Conservation (phyloP, 352 stramenopile genomes). For the Globisporangium yorkense region DNA sequence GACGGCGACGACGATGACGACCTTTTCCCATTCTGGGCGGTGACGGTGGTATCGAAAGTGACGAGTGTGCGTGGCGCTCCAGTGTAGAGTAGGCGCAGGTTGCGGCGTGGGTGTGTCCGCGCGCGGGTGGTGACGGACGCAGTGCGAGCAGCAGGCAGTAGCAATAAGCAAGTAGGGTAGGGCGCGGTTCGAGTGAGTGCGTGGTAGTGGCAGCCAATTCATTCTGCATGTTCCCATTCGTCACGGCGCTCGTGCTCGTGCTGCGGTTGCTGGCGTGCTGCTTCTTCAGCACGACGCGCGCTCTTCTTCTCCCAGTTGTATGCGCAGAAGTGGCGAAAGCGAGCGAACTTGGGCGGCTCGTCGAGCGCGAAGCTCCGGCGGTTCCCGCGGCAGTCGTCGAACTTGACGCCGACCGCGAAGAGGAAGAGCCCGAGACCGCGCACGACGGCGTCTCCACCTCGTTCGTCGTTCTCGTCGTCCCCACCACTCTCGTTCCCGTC, state of each 20-base stretch:
- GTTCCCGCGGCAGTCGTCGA: slow-evolving; percentile 27
- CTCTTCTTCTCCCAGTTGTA: slow-evolving; percentile 30
- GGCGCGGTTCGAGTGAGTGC: slow-evolving; percentile 1
- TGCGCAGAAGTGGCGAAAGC: slow-evolving; percentile 54
- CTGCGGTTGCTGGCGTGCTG: neutral
- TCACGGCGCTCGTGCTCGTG: neutral
- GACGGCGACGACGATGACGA: neutral
- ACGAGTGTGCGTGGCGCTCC: neutral
- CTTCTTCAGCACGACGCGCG: neutral
- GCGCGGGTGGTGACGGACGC: slow-evolving; percentile 2
- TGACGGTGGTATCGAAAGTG: no score
- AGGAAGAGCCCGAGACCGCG: slow-evolving; percentile 47
- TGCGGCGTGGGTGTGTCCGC: neutral
- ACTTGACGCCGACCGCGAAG: slow-evolving; percentile 33
- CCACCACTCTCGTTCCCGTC: no score
- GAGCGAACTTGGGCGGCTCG: slow-evolving; percentile 52
- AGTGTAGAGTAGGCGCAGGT: slow-evolving; percentile 1
- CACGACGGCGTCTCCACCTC: slow-evolving; percentile 18
- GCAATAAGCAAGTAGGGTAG: slow-evolving; percentile 3
- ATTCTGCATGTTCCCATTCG: neutral
- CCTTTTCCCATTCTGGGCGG: neutral
- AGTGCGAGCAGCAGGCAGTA: neutral
- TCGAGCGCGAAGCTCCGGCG: slow-evolving; percentile 28
- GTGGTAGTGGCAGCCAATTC: slow-evolving; percentile 3
- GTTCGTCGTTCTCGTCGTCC: no score